Conservation (phyloP, 129 eudicot species). For the Arctium minus region DNA sequence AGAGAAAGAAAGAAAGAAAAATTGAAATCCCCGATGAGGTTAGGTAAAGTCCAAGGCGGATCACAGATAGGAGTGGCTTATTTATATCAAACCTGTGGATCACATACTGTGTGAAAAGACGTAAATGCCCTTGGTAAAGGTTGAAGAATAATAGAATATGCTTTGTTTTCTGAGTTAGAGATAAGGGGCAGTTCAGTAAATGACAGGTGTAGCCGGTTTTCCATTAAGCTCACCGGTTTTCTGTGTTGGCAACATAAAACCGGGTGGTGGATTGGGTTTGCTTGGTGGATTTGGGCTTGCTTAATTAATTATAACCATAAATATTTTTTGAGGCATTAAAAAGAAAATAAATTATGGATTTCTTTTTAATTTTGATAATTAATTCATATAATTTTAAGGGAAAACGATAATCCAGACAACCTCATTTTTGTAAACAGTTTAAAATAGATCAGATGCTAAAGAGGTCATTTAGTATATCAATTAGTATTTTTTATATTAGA, state of each 20-base stretch:
- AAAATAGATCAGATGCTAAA: too few species aligned
- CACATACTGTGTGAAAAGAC: constrained; percentile 8
- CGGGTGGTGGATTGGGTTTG: constrained; percentile 20
- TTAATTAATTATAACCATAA: neutral
- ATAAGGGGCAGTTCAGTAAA: constrained; percentile 5
- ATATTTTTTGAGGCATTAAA: neutral
- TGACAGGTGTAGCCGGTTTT: neutral
- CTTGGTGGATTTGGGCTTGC: constrained; percentile 14
- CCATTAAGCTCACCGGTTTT: constrained; percentile 4
- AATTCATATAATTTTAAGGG: too few species aligned
- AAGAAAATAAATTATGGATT: neutral
- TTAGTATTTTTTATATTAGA: too few species aligned
- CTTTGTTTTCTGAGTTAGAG: neutral
- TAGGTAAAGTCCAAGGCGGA: constrained; percentile 22
- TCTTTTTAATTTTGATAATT: too few species aligned
- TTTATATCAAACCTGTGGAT: constrained; percentile 26
- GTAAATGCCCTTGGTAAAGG: constrained; percentile 12
- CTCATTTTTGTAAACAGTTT: too few species aligned
- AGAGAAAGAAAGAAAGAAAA: constrained; percentile 21
- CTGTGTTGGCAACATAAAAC: neutral
- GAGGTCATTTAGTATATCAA: too few species aligned
- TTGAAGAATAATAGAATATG: constrained; percentile 9
- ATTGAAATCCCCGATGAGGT: constrained; percentile 17
- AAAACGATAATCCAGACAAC: too few species aligned
- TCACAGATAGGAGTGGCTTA: constrained; percentile 27